Conservation (phyloP, 331 rosid genomes). For the Acacia pycnantha region DNA sequence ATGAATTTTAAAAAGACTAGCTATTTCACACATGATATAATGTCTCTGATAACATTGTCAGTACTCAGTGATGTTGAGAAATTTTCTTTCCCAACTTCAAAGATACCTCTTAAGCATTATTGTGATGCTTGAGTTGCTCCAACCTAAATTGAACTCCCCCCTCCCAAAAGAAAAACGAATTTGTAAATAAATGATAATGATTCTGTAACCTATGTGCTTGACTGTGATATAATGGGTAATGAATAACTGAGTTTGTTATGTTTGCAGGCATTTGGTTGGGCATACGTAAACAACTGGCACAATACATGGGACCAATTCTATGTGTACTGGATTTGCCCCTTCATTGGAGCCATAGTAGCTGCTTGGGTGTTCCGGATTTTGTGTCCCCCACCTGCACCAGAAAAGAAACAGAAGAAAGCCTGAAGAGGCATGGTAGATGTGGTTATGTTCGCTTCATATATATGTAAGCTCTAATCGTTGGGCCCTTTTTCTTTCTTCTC, state of each 20-base stretch:
- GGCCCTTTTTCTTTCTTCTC: neutral
- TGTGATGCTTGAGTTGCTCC: neutral
- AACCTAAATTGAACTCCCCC: neutral
- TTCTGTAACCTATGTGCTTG: neutral
- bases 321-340: constrained; percentile 84
- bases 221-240: neutral
- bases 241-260: neutral
- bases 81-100: neutral
- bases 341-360: constrained; percentile 72
- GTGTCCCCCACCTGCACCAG: constrained; percentile 41
- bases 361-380: constrained; percentile 66
- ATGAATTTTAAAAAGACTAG: neutral
- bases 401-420: constrained; percentile 55
- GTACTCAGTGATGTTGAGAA: neutral
- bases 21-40: neutral
- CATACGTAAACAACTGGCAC: constrained; percentile 64
- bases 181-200: neutral
- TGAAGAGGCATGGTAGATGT: constrained; percentile 30
- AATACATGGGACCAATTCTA: constrained; percentile 84
- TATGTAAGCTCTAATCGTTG: neutral
- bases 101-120: neutral
- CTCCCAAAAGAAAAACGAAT: no score
- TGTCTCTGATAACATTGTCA: neutral
- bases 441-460: neutral
- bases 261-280: constrained; percentile 94